phyloP scores from a whole-genome alignment of 2,329 filamentous ascomycete species.

The Amylocarpus encephaloides region DNA sequence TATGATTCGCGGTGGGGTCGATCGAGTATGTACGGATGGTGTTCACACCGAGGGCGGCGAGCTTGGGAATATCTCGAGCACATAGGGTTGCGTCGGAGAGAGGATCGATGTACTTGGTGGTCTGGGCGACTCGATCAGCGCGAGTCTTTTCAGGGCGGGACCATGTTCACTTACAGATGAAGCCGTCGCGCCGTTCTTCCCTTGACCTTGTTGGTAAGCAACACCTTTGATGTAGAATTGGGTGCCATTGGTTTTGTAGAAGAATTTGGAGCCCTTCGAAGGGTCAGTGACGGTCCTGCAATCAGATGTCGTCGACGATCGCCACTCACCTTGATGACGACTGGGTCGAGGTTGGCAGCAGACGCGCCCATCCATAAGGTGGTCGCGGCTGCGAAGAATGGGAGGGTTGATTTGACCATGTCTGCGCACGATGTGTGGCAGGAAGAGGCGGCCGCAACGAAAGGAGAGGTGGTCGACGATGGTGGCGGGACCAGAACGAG shows the following conservation, averaged over 20 bases:
- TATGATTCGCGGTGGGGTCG: slow-evolving; percentile 71
- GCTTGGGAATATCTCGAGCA: slow-evolving; percentile 76
- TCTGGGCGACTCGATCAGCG: slow-evolving; percentile 16
- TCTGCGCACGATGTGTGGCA: neutral
- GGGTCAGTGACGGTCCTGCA: neutral
- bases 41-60: slow-evolving; percentile 76
- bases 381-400: slow-evolving; percentile 41
- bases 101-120: slow-evolving; percentile 66
- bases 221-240: slow-evolving; percentile 94
- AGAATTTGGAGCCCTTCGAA: slow-evolving; percentile 27
- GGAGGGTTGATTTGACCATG: slow-evolving; percentile 10
- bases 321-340: slow-evolving; percentile 38
- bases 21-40: slow-evolving; percentile 91
- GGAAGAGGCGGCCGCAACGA: neutral
- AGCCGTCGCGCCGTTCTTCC: neutral
- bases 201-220: slow-evolving; percentile 80
- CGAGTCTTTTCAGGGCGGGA: neutral
- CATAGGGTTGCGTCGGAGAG: slow-evolving; percentile 65
- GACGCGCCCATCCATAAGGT: slow-evolving; percentile 40
- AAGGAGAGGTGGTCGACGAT: neutral
- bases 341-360: slow-evolving; percentile 46
- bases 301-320: neutral
- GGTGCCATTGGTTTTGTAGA: slow-evolving; percentile 47
- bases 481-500: neutral
- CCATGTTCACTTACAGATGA: slow-evolving; percentile 2